phyloP scores from a whole-genome alignment of 1,139 yeast species.

The Candida glucosophila region DNA sequence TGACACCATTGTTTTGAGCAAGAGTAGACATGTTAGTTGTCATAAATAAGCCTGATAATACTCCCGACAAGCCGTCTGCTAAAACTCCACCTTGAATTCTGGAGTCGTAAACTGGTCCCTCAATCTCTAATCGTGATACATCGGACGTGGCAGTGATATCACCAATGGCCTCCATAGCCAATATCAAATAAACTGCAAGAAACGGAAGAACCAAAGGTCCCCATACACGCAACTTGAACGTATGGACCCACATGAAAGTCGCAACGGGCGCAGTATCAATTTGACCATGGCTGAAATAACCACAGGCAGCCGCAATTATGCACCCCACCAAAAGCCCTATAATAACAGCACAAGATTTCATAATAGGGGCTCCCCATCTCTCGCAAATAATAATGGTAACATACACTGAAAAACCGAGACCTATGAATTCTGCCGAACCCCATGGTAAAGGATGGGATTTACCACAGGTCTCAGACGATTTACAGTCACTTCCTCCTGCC shows the following conservation, averaged over 20 bases:
- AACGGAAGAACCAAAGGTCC: constrained; percentile 82
- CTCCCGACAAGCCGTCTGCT: constrained; percentile 70
- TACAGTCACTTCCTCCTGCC: constrained; percentile 83
- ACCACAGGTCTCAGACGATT: constrained; percentile 25
- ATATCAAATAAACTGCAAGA: constrained; percentile 68
- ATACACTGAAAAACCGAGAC: constrained; percentile 78
- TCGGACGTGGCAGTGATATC: constrained; percentile 90
- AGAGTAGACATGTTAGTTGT: constrained; percentile 81
- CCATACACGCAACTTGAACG: constrained; percentile 64
- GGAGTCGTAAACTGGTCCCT: constrained; percentile 71
- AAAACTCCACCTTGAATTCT: constrained; percentile 88
- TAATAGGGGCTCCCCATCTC: constrained; percentile 87
- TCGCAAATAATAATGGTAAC: constrained; percentile 66
- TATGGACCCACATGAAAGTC: constrained; percentile 80
- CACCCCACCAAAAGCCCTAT: constrained; percentile 79
- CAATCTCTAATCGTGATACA: constrained; percentile 75
- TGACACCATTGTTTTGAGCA: constrained; percentile 93
- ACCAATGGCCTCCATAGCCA: constrained; percentile 89
- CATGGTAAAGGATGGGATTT: constrained; percentile 44
- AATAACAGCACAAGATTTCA: constrained; percentile 89
- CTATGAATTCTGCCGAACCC: constrained; percentile 83
- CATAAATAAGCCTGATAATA: constrained; percentile 65
- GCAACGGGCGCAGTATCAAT: constrained; percentile 73
- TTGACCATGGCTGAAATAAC: constrained; percentile 52
- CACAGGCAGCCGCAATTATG: constrained; percentile 85